Conservation (phyloP, 208 protist genomes). For the Wallacemonas sp. region DNA sequence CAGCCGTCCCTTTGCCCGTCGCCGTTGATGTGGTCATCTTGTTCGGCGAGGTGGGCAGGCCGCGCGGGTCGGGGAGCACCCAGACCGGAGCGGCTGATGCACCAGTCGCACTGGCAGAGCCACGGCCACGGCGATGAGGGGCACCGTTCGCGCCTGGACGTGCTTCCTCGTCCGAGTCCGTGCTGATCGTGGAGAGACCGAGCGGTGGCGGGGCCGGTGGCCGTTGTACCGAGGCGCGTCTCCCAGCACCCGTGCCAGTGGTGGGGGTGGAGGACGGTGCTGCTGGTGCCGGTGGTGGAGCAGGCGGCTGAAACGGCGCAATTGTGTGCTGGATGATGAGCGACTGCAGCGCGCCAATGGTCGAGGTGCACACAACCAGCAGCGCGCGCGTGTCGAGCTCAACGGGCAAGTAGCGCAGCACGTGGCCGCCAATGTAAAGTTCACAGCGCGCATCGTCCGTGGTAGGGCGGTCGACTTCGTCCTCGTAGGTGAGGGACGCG, state of each 20-base stretch:
- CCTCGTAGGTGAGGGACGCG: background rate
- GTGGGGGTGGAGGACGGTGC: background rate
- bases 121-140: too few species aligned
- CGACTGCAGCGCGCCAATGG: conserved; percentile 7
- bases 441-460: conserved; percentile 8
- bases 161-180: too few species aligned
- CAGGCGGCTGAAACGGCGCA: background rate
- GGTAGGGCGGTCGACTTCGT: background rate
- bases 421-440: conserved; percentile 9
- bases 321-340: conserved; percentile 8
- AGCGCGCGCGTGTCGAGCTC: conserved; percentile 12
- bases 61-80: background rate
- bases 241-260: too few species aligned
- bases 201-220: too few species aligned
- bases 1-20: too few species aligned
- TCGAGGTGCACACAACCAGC: conserved; percentile 10
- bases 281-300: background rate
- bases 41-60: background rate
- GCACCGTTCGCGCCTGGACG: too few species aligned
- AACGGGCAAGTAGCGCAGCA: conserved; percentile 11
- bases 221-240: too few species aligned
- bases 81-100: background rate
- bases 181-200: too few species aligned
- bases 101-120: too few species aligned
- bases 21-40: too few species aligned